Conservation (phyloP, 805 yeast genomes). For the Hemisphaericaspora nanyangensis region DNA sequence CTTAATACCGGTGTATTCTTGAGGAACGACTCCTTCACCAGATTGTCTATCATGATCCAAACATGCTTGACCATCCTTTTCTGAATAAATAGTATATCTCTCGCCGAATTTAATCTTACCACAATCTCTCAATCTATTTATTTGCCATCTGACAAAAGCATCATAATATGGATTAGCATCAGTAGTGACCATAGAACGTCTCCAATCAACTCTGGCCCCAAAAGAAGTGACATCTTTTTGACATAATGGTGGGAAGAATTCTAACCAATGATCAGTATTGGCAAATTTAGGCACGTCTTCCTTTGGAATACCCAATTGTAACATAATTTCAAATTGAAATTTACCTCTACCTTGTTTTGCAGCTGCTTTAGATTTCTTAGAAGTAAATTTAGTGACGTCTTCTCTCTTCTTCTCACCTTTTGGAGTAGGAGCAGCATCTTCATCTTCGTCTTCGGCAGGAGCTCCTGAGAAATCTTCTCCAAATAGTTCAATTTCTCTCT, state of each 20-base stretch:
- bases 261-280: conserved; percentile 87
- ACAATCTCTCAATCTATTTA: conserved; percentile 75
- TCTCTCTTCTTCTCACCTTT: conserved; percentile 38
- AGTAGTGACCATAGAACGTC: conserved; percentile 93
- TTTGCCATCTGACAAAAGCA: conserved; percentile 94
- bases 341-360: conserved; percentile 94
- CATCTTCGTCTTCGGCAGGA: conserved; percentile 56
- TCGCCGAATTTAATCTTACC: conserved; percentile 97
- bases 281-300: conserved; percentile 86
- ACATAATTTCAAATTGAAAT: conserved; percentile 94
- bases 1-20: conserved; percentile 93
- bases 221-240: conserved; percentile 72
- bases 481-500: conserved; percentile 87
- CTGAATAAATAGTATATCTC: conserved; percentile 95
- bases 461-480: conserved; percentile 74
- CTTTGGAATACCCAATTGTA: conserved; percentile 82
- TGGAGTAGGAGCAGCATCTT: conserved; percentile 21
- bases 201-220: conserved; percentile 97
- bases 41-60: conserved; percentile 98
- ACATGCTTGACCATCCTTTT: conserved; percentile 98
- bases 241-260: conserved; percentile 87
- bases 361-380: conserved; percentile 89
- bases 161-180: conserved; percentile 95
- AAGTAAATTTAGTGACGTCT: conserved; percentile 87
- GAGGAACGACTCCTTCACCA: conserved; percentile 97